Evolutionary conservation across 306 rosid species (phyloP), one percentile per base, ranked within the genome.

Genomic region (Arachis stenosperma): DNA sequence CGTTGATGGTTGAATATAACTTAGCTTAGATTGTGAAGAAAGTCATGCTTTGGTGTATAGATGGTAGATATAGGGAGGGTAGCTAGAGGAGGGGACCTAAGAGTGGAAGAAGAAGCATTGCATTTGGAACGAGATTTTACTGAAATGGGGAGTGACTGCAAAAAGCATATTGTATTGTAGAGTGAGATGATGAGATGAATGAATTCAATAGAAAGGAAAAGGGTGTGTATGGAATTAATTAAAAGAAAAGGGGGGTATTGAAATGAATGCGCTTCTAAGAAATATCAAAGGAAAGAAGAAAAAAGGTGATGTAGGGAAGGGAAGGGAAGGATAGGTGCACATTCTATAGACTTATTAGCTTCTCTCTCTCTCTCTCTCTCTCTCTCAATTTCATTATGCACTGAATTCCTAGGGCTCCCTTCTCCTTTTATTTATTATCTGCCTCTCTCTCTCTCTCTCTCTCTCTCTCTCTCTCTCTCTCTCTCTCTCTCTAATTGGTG

Each of bases 131-230:
- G 65, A 63, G 75, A 50, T 73, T 76, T 84, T 74, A 52, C 72
- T 54, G 78, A 67, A 73, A 76, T 33, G 67, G 62, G 61, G 75
- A 59, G 67, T 74, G 77, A 76, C 75, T 70, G 83, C 83, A 84
- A 77, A 78, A 82, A 70, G 84, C 63, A 48, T 60, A 41, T 55
- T 33, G 37, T 33, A 33, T 55, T 33, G 37, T 33, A 33, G 37
- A 33, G 37, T 33, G 27, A 22, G 27, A 22, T 22, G 37, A 33
- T 33, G 37, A 39, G 36, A 63, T 54, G 74, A 78, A 74, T 68
- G 43, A 76, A 68, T 67, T 22, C 1, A 22, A 22, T 22, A 22
- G 30, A 37, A 67, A 71, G 65, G 74, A 80, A 62, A 61, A 80
- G 64, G 57, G 12, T 62, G 51, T 58, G 59, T 47, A 69, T 52